A percentile compares a stretch with the other conserved stretches of the same genome.
Conservation (phyloP, 225 moss, liverwort and hornwort species). For the Marchantia paleacea region DNA sequence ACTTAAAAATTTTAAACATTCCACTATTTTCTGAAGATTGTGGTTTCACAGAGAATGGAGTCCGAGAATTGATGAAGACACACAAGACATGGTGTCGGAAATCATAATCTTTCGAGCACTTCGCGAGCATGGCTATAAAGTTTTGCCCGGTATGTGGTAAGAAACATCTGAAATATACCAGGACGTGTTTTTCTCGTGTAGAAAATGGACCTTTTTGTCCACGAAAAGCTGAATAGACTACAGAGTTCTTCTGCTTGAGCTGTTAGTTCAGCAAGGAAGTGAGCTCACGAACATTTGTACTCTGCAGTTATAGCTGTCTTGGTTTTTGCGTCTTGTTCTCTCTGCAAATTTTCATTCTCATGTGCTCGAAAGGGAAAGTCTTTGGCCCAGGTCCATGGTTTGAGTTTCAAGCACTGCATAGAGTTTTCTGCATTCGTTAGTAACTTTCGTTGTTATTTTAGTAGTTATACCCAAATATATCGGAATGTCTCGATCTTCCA, state of each 20-base stretch:
- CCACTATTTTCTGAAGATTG: neutral
- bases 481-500: neutral
- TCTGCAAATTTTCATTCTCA: neutral
- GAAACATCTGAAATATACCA: neutral
- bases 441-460: neutral
- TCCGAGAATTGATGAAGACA: neutral
- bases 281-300: too few relatives aligned
- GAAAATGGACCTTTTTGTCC: neutral
- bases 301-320: neutral
- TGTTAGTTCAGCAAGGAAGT: neutral
- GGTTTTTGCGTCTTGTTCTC: neutral
- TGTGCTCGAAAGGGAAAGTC: neutral
- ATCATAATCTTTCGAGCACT: slow-evolving; percentile 11
- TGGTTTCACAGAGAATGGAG: slow-evolving; percentile 1
- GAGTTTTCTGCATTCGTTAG: neutral
- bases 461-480: too few relatives aligned
- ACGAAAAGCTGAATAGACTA: neutral
- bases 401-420: neutral
- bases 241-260: neutral
- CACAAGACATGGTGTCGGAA: neutral
- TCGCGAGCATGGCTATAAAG: slow-evolving; percentile 9
- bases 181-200: neutral
- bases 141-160: slow-evolving; percentile 6
- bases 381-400: neutral
- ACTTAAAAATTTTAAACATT: neutral